Percentiles rank a stretch among this genome's conserved stretches.
These are phyloP conservation scores for Leptodontidium sp. DNA, from an alignment of 2,329 filamentous ascomycete genomes.

Conservation along the genomic window DNA sequence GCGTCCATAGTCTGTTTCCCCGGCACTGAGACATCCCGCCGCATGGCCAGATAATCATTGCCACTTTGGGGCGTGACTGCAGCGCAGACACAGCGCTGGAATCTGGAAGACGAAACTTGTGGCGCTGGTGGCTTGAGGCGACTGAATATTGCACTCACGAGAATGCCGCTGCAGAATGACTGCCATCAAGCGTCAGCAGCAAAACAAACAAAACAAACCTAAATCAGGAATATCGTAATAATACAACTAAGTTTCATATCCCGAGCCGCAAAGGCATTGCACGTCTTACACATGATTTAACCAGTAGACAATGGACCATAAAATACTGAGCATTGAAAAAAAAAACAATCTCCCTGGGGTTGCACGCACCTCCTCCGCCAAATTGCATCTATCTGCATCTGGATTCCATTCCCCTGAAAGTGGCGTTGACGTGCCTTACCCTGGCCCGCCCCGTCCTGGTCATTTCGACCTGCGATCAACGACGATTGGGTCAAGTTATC, in stretches of 20 bases:
- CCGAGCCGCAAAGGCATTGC: not conserved
- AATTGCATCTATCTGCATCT: too few relatives aligned
- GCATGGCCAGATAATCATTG: not conserved
- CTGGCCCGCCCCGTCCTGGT: not conserved
- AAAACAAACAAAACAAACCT: not conserved
- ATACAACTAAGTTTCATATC: too few relatives aligned
- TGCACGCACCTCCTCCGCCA: too few relatives aligned
- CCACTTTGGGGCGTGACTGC: not conserved
- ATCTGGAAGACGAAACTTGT: not conserved
- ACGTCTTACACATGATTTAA: not conserved
- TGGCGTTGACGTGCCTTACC: not conserved
- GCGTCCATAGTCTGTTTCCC: not conserved
- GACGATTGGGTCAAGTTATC: not conserved
- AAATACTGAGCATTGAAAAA: too few relatives aligned
- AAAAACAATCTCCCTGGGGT: too few relatives aligned
- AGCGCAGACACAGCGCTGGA: too few relatives aligned
- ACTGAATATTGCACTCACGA: too few relatives aligned
- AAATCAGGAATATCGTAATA: too few relatives aligned
- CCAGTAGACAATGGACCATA: not conserved
- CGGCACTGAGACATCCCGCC: not conserved
- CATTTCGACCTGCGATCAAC: too few relatives aligned
- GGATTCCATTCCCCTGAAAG: not conserved
- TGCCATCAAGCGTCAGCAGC: too few relatives aligned
- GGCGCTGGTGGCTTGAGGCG: constrained; percentile 2
- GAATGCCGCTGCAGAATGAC: too few relatives aligned